phyloP scores from a whole-genome alignment of 495 filamentous ascomycete species.

The Podospora fimiseda region DNA sequence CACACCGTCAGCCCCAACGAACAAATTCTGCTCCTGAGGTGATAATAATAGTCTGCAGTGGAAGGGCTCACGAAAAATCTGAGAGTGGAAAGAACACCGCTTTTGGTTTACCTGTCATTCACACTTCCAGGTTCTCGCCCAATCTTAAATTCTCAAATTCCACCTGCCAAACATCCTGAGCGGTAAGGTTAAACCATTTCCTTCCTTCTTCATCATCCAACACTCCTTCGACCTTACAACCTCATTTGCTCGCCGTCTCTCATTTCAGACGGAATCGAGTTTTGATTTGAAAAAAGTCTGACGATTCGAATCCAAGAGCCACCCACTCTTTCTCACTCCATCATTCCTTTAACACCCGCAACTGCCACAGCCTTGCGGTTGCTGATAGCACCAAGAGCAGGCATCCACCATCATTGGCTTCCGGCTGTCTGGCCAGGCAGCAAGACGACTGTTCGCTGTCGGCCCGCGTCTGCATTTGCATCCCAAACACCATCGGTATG shows the following conservation, averaged over 20 bases:
- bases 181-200: not conserved
- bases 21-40: not conserved
- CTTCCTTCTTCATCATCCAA: not conserved
- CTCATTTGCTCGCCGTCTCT: no score
- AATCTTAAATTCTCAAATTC: no score
- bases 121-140: no score
- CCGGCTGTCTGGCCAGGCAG: slow-evolving; percentile 12
- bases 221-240: no score
- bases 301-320: no score
- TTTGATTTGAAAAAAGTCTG: no score
- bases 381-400: not conserved
- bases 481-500: slow-evolving; percentile 11
- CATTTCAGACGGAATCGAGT: no score
- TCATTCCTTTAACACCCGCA: no score
- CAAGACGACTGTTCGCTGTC: slow-evolving; percentile 14
- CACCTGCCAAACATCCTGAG: no score
- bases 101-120: not conserved
- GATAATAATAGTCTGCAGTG: not conserved
- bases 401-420: slow-evolving; percentile 18
- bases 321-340: no score
- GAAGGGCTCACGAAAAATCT: not conserved
- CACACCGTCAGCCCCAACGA: not conserved
- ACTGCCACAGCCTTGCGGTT: not conserved
- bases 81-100: not conserved
- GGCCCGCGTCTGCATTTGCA: slow-evolving; percentile 10